Conservation (phyloP, 75 land plant genomes). For the Pinus tabuliformis region DNA sequence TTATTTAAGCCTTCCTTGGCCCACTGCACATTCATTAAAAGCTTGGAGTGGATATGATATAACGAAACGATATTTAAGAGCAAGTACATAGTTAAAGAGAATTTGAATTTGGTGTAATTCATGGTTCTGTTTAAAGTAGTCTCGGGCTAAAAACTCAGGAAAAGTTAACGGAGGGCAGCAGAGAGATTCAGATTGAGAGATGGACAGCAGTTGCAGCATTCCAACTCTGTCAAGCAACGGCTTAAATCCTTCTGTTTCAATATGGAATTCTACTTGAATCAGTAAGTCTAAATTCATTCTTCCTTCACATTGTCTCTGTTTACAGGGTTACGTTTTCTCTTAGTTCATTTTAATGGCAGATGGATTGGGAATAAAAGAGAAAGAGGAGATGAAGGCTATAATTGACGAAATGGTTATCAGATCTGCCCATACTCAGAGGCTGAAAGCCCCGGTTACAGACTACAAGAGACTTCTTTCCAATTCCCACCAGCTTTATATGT, state of each 20-base stretch:
- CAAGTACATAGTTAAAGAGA: no score
- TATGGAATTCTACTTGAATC: background rate
- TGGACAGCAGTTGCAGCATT: background rate
- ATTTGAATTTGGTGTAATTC: no score
- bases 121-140: no score
- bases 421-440: slow-evolving; percentile 12
- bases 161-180: no score
- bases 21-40: no score
- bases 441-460: slow-evolving; percentile 13
- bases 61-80: no score
- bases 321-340: background rate
- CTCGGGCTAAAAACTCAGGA: no score
- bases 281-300: background rate
- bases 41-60: no score
- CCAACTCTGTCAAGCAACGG: background rate
- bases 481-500: slow-evolving; percentile 25
- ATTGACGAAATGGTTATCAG: background rate
- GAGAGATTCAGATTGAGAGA: background rate
- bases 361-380: background rate
- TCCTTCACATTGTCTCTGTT: background rate
- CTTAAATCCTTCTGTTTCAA: background rate
- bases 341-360: background rate
- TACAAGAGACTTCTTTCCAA: slow-evolving; percentile 21
- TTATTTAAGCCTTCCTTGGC: no score
- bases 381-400: background rate